These are phyloP conservation scores for Lactarius hatsudake DNA, from an alignment of 768 basidiomycete species.

Conservation along the genomic window DNA sequence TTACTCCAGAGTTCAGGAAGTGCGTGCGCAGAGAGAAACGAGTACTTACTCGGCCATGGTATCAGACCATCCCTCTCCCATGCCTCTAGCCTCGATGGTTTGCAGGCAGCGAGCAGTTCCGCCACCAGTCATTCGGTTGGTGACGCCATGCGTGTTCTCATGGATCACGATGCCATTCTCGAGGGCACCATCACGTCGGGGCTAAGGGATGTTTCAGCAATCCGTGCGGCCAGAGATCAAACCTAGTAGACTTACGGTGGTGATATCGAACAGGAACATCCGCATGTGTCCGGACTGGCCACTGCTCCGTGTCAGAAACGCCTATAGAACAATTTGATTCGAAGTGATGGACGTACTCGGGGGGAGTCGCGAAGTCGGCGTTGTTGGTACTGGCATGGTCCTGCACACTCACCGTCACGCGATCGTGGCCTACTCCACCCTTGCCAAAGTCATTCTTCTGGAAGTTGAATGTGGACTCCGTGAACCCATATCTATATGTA, in stretches of 20 bases:
- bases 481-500: slow-evolving; percentile 55
- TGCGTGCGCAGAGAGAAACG: background rate
- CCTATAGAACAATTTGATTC: background rate
- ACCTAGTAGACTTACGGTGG: slow-evolving; percentile 31
- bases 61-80: slow-evolving; percentile 75
- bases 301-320: slow-evolving; percentile 9
- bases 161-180: slow-evolving; percentile 57
- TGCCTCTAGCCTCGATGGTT: slow-evolving; percentile 58
- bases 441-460: slow-evolving; percentile 53
- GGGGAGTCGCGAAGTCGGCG: slow-evolving; percentile 44
- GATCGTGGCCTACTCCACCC: slow-evolving; percentile 50
- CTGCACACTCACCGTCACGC: slow-evolving; percentile 52
- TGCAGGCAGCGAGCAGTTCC: slow-evolving; percentile 59
- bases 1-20: slow-evolving; percentile 1
- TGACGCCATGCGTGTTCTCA: slow-evolving; percentile 42
- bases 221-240: background rate
- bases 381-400: slow-evolving; percentile 45
- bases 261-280: slow-evolving; percentile 37
- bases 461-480: slow-evolving; percentile 58
- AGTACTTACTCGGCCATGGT: slow-evolving; percentile 30
- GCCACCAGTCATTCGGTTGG: slow-evolving; percentile 47
- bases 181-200: slow-evolving; percentile 61
- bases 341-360: slow-evolving; percentile 38
- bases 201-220: slow-evolving; percentile 32
- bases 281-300: slow-evolving; percentile 45